Percentiles rank a stretch among this genome's conserved stretches.
Conservation (phyloP, 225 moss, liverwort and hornwort species). For the Lunularia cruciata region DNA sequence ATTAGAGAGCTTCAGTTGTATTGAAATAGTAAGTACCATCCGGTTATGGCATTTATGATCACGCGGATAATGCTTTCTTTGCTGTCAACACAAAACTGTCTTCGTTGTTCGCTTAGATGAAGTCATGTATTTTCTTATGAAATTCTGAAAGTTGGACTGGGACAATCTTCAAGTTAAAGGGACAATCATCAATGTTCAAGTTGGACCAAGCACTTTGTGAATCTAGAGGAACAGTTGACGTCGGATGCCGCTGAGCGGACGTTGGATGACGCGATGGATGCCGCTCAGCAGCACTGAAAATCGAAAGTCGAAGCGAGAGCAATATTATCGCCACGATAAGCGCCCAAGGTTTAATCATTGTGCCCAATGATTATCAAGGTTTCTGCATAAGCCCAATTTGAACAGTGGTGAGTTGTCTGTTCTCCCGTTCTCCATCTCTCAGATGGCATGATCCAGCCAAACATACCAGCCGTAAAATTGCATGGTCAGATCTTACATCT, state of each 20-base stretch:
- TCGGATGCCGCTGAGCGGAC: neutral
- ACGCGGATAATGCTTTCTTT: neutral
- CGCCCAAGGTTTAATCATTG: constrained; percentile 16
- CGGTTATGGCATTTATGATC: neutral
- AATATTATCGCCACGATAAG: constrained; percentile 7
- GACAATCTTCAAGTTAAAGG: no score
- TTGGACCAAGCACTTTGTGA: constrained; percentile 16
- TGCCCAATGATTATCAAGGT: no score
- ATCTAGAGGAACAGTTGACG: constrained; percentile 7
- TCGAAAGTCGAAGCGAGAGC: constrained; percentile 5
- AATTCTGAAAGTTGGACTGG: neutral
- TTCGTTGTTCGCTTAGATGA: neutral
- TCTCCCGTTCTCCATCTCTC: no score
- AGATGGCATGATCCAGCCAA: no score
- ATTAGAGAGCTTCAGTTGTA: no score
- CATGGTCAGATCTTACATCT: no score
- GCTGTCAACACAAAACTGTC: neutral
- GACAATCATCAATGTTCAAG: neutral
- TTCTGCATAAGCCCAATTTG: no score
- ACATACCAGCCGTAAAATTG: no score
- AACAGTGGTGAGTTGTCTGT: no score
- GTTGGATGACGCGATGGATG: neutral
- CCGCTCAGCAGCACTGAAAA: neutral
- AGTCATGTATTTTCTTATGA: neutral
- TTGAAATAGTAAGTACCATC: neutral